Percentiles rank a stretch among this genome's conserved stretches.
phyloP scores from a whole-genome alignment of 2,329 filamentous ascomycete genomes.

The Tolypocladium ovalisporum region DNA sequence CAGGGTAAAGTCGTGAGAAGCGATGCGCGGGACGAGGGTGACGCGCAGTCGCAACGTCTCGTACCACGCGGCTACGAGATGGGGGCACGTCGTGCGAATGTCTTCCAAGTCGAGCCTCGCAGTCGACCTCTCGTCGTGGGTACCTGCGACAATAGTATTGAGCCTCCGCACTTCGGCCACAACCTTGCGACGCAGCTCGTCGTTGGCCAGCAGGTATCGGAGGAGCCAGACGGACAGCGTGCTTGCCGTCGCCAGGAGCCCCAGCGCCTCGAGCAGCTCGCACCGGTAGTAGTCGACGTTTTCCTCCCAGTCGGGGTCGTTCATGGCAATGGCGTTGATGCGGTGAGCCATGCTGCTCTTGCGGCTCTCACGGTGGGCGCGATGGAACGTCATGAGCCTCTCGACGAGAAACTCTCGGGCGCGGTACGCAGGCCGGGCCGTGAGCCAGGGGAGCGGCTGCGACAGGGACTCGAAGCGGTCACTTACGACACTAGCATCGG shows the following conservation, averaged over 20 bases:
- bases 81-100: slow-evolving; percentile 15
- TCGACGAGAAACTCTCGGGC: slow-evolving; percentile 14
- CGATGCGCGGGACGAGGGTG: slow-evolving; percentile 18
- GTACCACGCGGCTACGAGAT: slow-evolving; percentile 19
- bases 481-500: slow-evolving; percentile 11
- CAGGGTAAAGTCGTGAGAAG: slow-evolving; percentile 15
- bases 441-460: slow-evolving; percentile 13
- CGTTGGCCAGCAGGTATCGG: slow-evolving; percentile 13
- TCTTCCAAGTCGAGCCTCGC: slow-evolving; percentile 10
- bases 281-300: slow-evolving; percentile 20
- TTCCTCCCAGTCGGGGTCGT: slow-evolving; percentile 16
- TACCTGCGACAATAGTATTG: slow-evolving; percentile 1
- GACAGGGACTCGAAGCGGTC: slow-evolving; percentile 17
- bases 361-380: slow-evolving; percentile 11
- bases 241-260: slow-evolving; percentile 18
- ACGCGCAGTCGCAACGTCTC: slow-evolving; percentile 20
- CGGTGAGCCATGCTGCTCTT: slow-evolving; percentile 14
- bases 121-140: not conserved
- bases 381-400: slow-evolving; percentile 14
- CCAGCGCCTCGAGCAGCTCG: slow-evolving; percentile 20
- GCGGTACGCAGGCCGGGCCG: slow-evolving; percentile 14
- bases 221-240: slow-evolving; percentile 19
- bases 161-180: slow-evolving; percentile 12
- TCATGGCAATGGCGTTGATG: slow-evolving; percentile 18
- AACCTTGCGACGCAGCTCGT: slow-evolving; percentile 10